phyloP scores from a whole-genome alignment of 2,329 filamentous ascomycete species.

The Eutypa lata region DNA sequence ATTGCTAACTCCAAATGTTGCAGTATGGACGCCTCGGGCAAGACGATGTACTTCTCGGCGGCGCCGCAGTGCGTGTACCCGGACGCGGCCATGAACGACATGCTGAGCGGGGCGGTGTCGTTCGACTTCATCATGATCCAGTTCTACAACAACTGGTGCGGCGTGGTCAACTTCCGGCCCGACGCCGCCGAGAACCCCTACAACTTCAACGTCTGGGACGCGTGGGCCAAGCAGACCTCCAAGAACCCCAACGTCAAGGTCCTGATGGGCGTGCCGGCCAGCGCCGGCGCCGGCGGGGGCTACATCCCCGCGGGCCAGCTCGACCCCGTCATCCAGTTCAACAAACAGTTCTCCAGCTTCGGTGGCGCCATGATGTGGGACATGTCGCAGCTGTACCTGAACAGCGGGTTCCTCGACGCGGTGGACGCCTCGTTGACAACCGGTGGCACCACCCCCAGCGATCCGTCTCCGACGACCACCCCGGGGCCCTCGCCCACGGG shows the following conservation, averaged over 20 bases:
- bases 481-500: neutral
- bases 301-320: conserved; percentile 47
- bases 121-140: conserved; percentile 61
- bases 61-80: conserved; percentile 66
- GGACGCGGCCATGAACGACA: conserved; percentile 52
- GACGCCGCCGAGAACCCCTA: conserved; percentile 44
- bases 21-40: conserved; percentile 47
- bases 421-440: conserved; percentile 27
- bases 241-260: conserved; percentile 60
- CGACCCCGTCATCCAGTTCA: conserved; percentile 47
- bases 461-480: neutral
- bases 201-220: conserved; percentile 61
- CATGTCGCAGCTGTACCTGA: conserved; percentile 55
- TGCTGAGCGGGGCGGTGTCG: conserved; percentile 47
- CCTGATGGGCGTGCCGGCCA: conserved; percentile 58
- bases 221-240: conserved; percentile 55
- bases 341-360: conserved; percentile 52
- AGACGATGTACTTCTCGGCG: conserved; percentile 55
- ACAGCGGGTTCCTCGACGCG: conserved; percentile 48
- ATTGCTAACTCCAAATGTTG: no score
- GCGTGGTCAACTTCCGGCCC: conserved; percentile 46
- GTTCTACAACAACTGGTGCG: conserved; percentile 66
- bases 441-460: neutral
- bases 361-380: conserved; percentile 68
- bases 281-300: conserved; percentile 48